Conservation (phyloP, 2,329 filamentous ascomycete species). For the Apiospora kogelbergensis region DNA sequence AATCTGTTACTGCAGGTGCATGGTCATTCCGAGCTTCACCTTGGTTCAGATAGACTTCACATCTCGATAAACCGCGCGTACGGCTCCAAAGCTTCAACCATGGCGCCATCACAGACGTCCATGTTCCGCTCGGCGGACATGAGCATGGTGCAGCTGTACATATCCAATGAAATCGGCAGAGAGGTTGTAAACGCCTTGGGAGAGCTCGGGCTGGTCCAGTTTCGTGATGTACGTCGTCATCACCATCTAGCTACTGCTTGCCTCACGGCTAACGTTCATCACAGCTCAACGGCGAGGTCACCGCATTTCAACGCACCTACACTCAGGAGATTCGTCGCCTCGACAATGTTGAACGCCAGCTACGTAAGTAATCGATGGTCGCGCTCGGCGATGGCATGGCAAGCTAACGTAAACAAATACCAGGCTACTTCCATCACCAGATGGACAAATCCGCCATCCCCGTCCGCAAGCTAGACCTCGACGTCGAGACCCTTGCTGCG, state of each 20-base stretch:
- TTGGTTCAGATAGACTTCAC: constrained; percentile 2
- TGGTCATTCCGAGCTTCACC: background rate
- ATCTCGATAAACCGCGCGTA: constrained; percentile 9
- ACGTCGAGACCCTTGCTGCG: constrained; percentile 80
- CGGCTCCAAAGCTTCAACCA: constrained; percentile 29
- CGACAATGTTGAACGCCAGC: constrained; percentile 96
- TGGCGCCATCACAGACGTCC: constrained; percentile 77
- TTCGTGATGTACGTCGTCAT: constrained; percentile 77
- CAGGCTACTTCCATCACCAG: constrained; percentile 90
- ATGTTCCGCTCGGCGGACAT: constrained; percentile 99
- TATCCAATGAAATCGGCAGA: constrained; percentile 96
- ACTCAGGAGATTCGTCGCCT: constrained; percentile 96
- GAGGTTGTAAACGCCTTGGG: constrained; percentile 96
- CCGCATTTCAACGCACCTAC: constrained; percentile 94
- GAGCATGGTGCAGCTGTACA: constrained; percentile 99
- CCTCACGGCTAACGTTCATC: constrained; percentile 21
- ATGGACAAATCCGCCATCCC: constrained; percentile 91
- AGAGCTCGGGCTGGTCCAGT: constrained; percentile 94
- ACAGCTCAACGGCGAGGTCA: constrained; percentile 88
- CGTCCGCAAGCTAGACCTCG: constrained; percentile 88
- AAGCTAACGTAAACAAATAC: constrained; percentile 28
- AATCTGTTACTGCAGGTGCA: background rate
- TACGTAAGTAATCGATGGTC: constrained; percentile 64
- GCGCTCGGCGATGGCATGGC: constrained; percentile 3
- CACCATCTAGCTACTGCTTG: constrained; percentile 13